These are phyloP conservation scores for Carex sylvatica DNA, from an alignment of 202 grass and related monocot species.

Conservation along the genomic window DNA sequence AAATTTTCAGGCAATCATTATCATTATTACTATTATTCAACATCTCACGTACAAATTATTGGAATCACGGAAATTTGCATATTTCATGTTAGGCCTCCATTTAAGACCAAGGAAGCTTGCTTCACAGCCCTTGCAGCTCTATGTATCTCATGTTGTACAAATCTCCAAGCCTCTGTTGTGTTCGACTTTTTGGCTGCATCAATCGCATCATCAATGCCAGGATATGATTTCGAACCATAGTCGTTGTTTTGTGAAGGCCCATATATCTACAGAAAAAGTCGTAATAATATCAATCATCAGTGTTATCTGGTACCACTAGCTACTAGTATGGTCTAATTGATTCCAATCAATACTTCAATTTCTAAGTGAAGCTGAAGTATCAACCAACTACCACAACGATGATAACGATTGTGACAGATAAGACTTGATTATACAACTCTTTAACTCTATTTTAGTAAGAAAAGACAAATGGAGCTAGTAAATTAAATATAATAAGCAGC, in stretches of 20 bases:
- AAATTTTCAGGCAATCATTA: background rate
- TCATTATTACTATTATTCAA: background rate
- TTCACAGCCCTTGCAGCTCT: slow-evolving; percentile 68
- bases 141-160: slow-evolving; percentile 73
- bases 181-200: slow-evolving; percentile 50
- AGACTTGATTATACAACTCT: background rate
- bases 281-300: background rate
- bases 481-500: background rate
- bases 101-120: slow-evolving; percentile 58
- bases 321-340: background rate
- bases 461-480: background rate
- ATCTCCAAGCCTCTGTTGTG: slow-evolving; percentile 50
- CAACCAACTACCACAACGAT: background rate
- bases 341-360: background rate
- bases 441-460: background rate
- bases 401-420: background rate
- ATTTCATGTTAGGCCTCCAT: slow-evolving; percentile 58
- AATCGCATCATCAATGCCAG: slow-evolving; percentile 64
- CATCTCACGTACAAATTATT: background rate
- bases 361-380: background rate
- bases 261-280: slow-evolving; percentile 41
- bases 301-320: background rate
- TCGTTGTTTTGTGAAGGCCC: slow-evolving; percentile 57
- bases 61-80: background rate
- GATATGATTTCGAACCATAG: slow-evolving; percentile 63